Evolutionary conservation across 2,329 filamentous ascomycete species (phyloP).

Genomic region (Arthrobotrys conoides): DNA sequence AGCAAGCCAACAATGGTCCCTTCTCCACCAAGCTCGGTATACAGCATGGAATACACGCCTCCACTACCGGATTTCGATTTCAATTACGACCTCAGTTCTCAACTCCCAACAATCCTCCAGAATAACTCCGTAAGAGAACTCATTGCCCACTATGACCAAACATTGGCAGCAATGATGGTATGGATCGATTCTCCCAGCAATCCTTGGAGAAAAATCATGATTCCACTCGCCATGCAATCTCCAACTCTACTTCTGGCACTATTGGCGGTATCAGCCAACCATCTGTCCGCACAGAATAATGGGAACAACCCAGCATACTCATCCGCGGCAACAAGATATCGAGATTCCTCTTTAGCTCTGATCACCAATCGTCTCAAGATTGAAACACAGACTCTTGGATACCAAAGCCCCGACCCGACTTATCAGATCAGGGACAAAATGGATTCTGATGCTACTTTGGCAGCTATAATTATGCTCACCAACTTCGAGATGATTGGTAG

Average conservation of each 20-base stretch:
- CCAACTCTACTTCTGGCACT: conserved; percentile 50
- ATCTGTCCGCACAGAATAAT: conserved; percentile 48
- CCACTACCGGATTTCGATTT: conserved; percentile 54
- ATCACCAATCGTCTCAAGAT: conserved; percentile 52
- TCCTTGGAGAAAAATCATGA: conserved; percentile 59
- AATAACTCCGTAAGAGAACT: conserved; percentile 38
- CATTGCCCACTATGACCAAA: conserved; percentile 54
- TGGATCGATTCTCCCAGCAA: conserved; percentile 56
- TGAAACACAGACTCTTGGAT: conserved; percentile 52
- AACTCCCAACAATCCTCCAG: conserved; percentile 44
- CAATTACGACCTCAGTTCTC: conserved; percentile 42
- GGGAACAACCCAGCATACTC: conserved; percentile 51
- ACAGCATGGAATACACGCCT: conserved; percentile 50
- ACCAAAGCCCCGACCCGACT: conserved; percentile 52
- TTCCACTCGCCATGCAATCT: conserved; percentile 52
- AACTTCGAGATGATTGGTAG: conserved; percentile 57
- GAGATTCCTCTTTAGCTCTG: conserved; percentile 50
- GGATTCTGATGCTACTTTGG: conserved; percentile 55
- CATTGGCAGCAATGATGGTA: conserved; percentile 48
- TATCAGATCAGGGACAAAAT: conserved; percentile 55
- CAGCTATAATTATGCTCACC: conserved; percentile 56
- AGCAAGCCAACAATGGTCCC: conserved; percentile 54
- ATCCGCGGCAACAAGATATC: conserved; percentile 45
- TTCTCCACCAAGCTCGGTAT: conserved; percentile 55
- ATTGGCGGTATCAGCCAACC: conserved; percentile 48